Base-by-base conservation (phyloP, 257 asterid genomes). In the Solanum chilense region DNA sequence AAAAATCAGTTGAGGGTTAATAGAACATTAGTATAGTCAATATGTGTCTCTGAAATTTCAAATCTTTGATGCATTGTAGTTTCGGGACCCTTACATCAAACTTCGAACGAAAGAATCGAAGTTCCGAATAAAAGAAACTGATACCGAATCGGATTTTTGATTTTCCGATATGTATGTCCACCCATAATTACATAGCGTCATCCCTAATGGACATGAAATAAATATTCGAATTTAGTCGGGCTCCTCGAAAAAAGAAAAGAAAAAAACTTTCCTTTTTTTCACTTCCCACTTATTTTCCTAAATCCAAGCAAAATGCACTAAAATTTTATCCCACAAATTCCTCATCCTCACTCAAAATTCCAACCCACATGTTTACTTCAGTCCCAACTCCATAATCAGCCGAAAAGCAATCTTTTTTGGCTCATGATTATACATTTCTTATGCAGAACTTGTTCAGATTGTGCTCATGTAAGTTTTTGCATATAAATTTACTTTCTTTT, bases 331-430 rank as follows among this genome's bases (percentile, higher is more conserved):
- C 68, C 69, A 80, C 68, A 81, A 81, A 81, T 21, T 47, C 41
- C 20, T 80, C 84, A 78, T 78, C 84, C 64, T 25, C 39, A 8
- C 83, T 44, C 21, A 76, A 74, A 75, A 76, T 41, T 45, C 58
- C 21, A 76, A 41, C 58, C 23, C 35, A 76, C 60, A 75, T 27
- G 7, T 25, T n/a, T 10, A 44, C 35, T 44, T 78, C 39, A 44
- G 64, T 64, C 84, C 33, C 41, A 78, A 27, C 64, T 25, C 39
- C 84, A 77, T 42, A 76, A 41, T n/a, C 83, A 25, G 60, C 11
- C 45, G 37, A 76, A 80, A 47, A 47, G 3, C 42, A 27, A 23
- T 47, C 4, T 80, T 15, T 15, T 45, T 77, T 78, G 5, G 44
- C 64, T 77, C 64, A 25, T 78, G 42, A 45, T 47, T 47, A 16